These are phyloP conservation scores for Danielozyma ontarioensis DNA, from an alignment of 805 yeast genomes.

Conservation along the genomic window DNA sequence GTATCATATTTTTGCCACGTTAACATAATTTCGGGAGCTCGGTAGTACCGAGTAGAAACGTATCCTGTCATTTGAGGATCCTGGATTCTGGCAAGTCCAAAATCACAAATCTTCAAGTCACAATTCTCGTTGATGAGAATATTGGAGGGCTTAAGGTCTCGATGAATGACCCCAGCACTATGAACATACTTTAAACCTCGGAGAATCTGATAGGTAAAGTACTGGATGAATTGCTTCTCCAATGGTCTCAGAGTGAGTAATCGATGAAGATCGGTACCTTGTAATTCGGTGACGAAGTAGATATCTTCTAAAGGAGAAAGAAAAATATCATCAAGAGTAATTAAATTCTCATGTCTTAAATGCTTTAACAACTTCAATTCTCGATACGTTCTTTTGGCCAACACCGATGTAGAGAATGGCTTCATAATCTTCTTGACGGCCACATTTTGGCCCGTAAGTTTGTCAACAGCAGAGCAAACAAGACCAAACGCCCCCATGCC, in stretches of 20 bases:
- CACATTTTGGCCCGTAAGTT: constrained; percentile 83
- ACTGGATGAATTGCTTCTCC: constrained; percentile 94
- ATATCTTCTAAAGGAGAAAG: constrained; percentile 93
- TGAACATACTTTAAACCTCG: constrained; percentile 88
- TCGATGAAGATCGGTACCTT: constrained; percentile 94
- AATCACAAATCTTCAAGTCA: constrained; percentile 87
- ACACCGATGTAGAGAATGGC: constrained; percentile 90
- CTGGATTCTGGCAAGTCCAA: constrained; percentile 93
- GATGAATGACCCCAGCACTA: constrained; percentile 87
- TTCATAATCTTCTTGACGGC: constrained; percentile 98
- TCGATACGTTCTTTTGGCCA: constrained; percentile 94
- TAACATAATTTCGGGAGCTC: constrained; percentile 98
- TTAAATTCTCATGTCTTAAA: constrained; percentile 89
- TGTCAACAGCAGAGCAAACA: constrained; percentile 94
- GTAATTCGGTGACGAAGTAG: constrained; percentile 91
- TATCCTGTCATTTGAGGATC: constrained; percentile 99
- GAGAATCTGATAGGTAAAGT: constrained; percentile 89
- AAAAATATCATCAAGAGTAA: constrained; percentile 89
- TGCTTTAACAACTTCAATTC: constrained; percentile 92
- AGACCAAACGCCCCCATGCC: constrained; percentile 99
- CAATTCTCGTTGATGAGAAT: constrained; percentile 85
- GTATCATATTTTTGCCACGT: constrained; percentile 98
- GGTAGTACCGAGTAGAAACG: constrained; percentile 89
- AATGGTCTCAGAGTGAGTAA: constrained; percentile 87
- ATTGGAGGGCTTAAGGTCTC: constrained; percentile 83